Base-by-base conservation (phyloP, 116 monocot species). In the Cymodocea nodosa region DNA sequence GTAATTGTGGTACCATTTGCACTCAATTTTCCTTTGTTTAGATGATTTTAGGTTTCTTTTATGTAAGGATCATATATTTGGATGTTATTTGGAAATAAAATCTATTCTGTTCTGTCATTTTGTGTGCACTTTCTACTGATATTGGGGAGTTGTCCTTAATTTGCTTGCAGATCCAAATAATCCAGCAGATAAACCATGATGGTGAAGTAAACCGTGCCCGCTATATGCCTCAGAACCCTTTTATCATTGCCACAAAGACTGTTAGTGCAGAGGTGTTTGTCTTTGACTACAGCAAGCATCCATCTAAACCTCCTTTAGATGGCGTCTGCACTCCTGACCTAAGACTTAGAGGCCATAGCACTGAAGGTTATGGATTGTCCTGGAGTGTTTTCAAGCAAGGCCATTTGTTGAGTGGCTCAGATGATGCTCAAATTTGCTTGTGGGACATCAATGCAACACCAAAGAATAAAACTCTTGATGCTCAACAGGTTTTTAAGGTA, bases 101-200 rank as follows among this genome's bases (percentile, higher is more conserved):
- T 57, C 14, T 23, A 57, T 57, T 4, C 8, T 24, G 23, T 4
- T 23, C 23, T 57, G 20, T 20, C 23, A 2, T 23, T 25, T 57
- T 2, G 57, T 7, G 12, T 59, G 15, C 2, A 34, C 15, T 22
- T 14, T 34, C 11, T 36, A 57, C 14, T 39, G 62, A 62, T 62
- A 15, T 39, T 4, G 10, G 6, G 17, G 6, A 11, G 5, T 44
- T 54, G 17, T 54, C 54, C 15, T 54, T 12, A 54, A 15, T 50
- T 49, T 15, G 19, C 50, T 61, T 55, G 59, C 78, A 97, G 97
- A 88, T 98, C 64, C 97, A 89, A 78, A 86, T 98, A 57, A 77
- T 98, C 76, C 97, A 98, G 62, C 91, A 98, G 71, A 98, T 98
- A 80, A 91, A 91, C 71, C 97, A 98, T 74, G 97, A 98, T 49